Conservation (phyloP, 2,329 filamentous ascomycete species). For the Teratosphaeria viscida region DNA sequence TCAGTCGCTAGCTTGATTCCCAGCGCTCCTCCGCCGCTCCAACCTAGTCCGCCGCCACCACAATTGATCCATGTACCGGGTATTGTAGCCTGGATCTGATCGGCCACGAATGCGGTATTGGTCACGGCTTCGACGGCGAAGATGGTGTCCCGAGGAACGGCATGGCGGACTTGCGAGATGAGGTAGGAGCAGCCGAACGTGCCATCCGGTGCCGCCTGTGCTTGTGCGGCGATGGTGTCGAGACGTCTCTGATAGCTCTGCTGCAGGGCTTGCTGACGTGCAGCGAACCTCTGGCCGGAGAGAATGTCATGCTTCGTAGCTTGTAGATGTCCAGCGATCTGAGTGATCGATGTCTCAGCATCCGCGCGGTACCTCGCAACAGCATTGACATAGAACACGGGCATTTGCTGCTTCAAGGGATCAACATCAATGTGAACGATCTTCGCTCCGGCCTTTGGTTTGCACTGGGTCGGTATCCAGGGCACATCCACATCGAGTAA, state of each 20-base stretch:
- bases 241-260: constrained; percentile 50
- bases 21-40: constrained; percentile 64
- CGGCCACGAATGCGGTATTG: constrained; percentile 53
- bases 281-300: constrained; percentile 10
- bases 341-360: constrained; percentile 49
- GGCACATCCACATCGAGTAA: constrained; percentile 85
- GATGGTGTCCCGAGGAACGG: constrained; percentile 55
- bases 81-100: constrained; percentile 57
- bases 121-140: constrained; percentile 73
- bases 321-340: constrained; percentile 54
- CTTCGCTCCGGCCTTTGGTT: constrained; percentile 45
- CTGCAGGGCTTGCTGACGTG: constrained; percentile 46
- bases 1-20: constrained; percentile 66
- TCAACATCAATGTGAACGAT: constrained; percentile 59
- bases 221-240: constrained; percentile 48
- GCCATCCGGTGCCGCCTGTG: constrained; percentile 50
- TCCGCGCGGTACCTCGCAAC: constrained; percentile 43
- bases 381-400: constrained; percentile 48
- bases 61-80: constrained; percentile 74
- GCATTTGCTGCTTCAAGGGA: constrained; percentile 54
- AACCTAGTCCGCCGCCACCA: constrained; percentile 69
- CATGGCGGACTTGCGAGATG: constrained; percentile 43
- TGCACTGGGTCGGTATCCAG: constrained; percentile 74
- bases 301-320: constrained; percentile 35
- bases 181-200: constrained; percentile 52